Evolutionary conservation across 202 grass and related monocot genomes (phyloP), one percentile per base, ranked within the genome.

Genomic region (Sporobolus alterniflorus): DNA sequence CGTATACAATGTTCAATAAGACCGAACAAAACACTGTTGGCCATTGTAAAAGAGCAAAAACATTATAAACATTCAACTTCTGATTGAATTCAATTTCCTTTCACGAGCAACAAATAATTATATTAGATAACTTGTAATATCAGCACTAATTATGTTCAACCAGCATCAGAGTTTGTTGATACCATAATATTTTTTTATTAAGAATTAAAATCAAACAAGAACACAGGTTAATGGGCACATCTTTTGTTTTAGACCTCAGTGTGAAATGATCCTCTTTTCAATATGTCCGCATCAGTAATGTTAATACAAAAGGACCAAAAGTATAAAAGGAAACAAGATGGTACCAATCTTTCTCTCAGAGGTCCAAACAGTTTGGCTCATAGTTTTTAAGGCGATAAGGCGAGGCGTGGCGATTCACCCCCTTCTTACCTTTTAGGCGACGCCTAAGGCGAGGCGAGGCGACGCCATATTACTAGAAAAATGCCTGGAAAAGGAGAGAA

Each of bases 341-440:
- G 17, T 72, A 72, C 69, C 69, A 0, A 72, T 72, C 29, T n/a
- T 72, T 51, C 69, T 51, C 18, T 72, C 28, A 72, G 69, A 47
- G 32, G 69, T 50, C 69, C 46, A 33, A 51, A 51, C 69, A 72
- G n/a, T n/a, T n/a, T n/a, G n/a, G n/a, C n/a, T n/a, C n/a, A n/a
- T n/a, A n/a, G n/a, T n/a, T n/a, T n/a, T n/a, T n/a, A n/a, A n/a
- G n/a, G n/a, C n/a, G n/a, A n/a, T n/a, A n/a, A n/a, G n/a, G n/a
- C n/a, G n/a, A n/a, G n/a, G n/a, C n/a, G n/a, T n/a, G n/a, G n/a
- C n/a, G n/a, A n/a, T n/a, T n/a, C n/a, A n/a, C n/a, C n/a, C n/a
- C n/a, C n/a, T n/a, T n/a, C n/a, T n/a, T n/a, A n/a, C n/a, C n/a
- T n/a, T n/a, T n/a, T n/a, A n/a, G n/a, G n/a, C n/a, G n/a, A n/a